Evolutionary conservation across 345 rosid species (phyloP).

Genomic region (Citrus reticulata): DNA sequence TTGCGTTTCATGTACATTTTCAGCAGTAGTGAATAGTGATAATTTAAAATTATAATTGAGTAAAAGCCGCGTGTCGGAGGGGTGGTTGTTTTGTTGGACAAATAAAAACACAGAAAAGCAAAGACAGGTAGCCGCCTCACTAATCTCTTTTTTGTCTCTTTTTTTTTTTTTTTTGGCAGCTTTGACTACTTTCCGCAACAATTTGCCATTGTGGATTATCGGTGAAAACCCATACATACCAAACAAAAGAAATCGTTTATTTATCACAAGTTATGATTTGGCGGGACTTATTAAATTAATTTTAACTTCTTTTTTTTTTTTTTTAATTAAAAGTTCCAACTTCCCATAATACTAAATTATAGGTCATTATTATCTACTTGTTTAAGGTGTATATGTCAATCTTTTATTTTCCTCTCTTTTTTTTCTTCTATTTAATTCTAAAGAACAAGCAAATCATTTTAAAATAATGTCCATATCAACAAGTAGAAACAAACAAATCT

Average conservation of each 20-base stretch:
- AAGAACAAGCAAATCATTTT: too few relatives aligned
- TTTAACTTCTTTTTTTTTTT: too few relatives aligned
- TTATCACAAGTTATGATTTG: background rate
- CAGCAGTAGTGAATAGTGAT: fast-evolving
- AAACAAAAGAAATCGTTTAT: background rate
- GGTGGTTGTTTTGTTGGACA: conserved; percentile 9
- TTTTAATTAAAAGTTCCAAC: too few relatives aligned
- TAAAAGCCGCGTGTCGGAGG: background rate
- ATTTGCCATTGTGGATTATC: background rate
- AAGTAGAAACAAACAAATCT: too few relatives aligned
- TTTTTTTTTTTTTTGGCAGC: background rate
- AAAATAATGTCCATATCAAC: too few relatives aligned
- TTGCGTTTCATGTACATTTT: too few relatives aligned
- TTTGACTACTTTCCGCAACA: conserved; percentile 21
- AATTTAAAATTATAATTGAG: background rate
- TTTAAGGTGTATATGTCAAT: too few relatives aligned
- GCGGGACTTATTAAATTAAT: background rate
- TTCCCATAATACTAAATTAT: too few relatives aligned
- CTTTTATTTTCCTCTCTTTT: too few relatives aligned
- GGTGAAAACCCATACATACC: background rate
- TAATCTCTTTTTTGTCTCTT: background rate
- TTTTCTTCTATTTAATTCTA: too few relatives aligned
- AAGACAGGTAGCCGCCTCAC: conserved; percentile 25
- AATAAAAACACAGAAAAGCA: conserved; percentile 14
- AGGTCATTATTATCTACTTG: too few relatives aligned